A percentile compares a stretch with the other conserved stretches of the same genome.
These are phyloP conservation scores for Neofusicoccum kwambonambiense DNA, from an alignment of 2,329 filamentous ascomycete species.

Conservation along the genomic window DNA sequence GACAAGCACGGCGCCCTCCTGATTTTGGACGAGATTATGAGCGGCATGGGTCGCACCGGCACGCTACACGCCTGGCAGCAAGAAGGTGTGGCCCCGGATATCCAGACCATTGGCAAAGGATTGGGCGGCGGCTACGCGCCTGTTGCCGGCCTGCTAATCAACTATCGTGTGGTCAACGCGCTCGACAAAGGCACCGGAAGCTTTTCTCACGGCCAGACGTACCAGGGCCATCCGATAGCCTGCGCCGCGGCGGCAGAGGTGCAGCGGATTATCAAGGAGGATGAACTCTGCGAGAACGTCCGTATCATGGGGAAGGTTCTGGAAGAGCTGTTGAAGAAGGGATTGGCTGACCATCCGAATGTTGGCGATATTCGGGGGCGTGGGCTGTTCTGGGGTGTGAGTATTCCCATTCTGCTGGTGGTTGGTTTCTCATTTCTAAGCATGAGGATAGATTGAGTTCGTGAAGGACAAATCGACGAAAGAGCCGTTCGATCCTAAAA, in stretches of 20 bases:
- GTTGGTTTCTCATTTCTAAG: not conserved
- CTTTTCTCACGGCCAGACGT: conserved; percentile 63
- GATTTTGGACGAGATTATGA: conserved; percentile 80
- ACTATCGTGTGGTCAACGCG: conserved; percentile 50
- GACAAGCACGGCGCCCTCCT: conserved; percentile 69
- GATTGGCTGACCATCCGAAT: conserved; percentile 46
- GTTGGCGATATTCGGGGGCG: conserved; percentile 63
- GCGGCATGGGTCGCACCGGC: conserved; percentile 61
- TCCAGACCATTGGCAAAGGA: conserved; percentile 66
- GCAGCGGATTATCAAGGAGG: conserved; percentile 57
- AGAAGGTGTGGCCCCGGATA: conserved; percentile 59
- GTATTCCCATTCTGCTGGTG: conserved; percentile 26
- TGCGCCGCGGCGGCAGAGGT: conserved; percentile 64
- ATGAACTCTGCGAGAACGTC: conserved; percentile 61
- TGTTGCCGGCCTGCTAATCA: conserved; percentile 60
- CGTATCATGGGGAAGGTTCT: conserved; percentile 53
- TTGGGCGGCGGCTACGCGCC: conserved; percentile 64
- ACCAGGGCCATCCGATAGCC: conserved; percentile 55
- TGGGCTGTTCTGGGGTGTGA: conserved; percentile 58
- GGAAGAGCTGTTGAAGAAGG: conserved; percentile 43
- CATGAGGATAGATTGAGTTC: conserved; percentile 53
- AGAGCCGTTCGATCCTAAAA: conserved; percentile 50
- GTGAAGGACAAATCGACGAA: conserved; percentile 56
- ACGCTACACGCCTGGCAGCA: conserved; percentile 63
- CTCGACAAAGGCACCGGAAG: conserved; percentile 46